A percentile compares a stretch with the other conserved stretches of the same genome.
These are phyloP conservation scores for Pichia membranifaciens DNA, from an alignment of 805 yeast species.

Conservation along the genomic window DNA sequence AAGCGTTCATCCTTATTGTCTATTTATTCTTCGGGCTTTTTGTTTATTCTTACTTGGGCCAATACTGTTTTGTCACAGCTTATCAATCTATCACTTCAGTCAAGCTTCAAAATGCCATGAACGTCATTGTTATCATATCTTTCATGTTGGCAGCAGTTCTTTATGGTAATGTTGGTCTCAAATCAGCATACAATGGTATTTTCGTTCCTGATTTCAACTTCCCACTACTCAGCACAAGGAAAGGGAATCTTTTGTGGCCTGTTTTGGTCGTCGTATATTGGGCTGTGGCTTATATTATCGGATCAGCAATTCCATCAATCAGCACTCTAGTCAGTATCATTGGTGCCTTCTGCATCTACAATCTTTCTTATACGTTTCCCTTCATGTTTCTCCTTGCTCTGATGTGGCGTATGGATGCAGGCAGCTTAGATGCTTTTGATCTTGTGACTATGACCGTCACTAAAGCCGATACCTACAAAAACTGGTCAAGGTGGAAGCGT, in stretches of 20 bases:
- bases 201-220: slow-evolving; percentile 29
- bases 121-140: slow-evolving; percentile 34
- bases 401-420: no score
- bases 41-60: slow-evolving; percentile 41
- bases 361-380: slow-evolving; percentile 43
- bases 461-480: no score
- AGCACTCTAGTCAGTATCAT: slow-evolving; percentile 34
- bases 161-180: slow-evolving; percentile 43
- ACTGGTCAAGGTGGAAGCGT: no score
- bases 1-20: slow-evolving; percentile 34
- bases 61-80: slow-evolving; percentile 38
- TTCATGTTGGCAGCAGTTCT: slow-evolving; percentile 42
- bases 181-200: slow-evolving; percentile 36
- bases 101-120: slow-evolving; percentile 39
- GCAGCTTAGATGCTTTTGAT: no score
- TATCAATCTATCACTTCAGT: slow-evolving; percentile 37
- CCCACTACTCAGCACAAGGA: slow-evolving; percentile 30
- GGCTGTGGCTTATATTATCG: slow-evolving; percentile 39
- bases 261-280: slow-evolving; percentile 35
- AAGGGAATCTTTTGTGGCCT: slow-evolving; percentile 34
- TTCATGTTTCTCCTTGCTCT: slow-evolving; percentile 10
- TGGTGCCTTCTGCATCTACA: slow-evolving; percentile 40
- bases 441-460: no score
- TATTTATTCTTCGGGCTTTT: slow-evolving; percentile 39
- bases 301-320: slow-evolving; percentile 40